Base-by-base conservation (phyloP, 129 eudicot species). In the carrot (Daucus carota) region DNA sequence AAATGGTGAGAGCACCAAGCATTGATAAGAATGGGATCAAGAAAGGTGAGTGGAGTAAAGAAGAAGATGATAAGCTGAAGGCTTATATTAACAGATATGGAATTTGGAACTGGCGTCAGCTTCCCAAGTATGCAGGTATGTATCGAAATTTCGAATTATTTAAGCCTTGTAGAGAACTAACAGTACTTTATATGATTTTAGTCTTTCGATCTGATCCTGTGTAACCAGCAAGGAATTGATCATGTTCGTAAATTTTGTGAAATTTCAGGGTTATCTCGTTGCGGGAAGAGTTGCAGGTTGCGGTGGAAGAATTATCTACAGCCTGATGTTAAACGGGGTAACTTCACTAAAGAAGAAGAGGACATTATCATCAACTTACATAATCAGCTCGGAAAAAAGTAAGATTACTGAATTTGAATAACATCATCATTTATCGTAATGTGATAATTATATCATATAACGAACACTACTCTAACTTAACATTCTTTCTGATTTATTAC, bases 81-180 rank as follows among this genome's bases (percentile, higher is more conserved):
- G 80, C 79, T 65, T 83, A 78, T 20, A 44, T 82, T 48, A 52
- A 28, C 29, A 78, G 66, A 54, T 82, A 77, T 77, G 85, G 85
- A 32, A 29, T 41, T 26, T 78, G 86, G 86, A 83, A 83, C 29
- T 83, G 86, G 82, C 75, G 85, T 12, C 29, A 75, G 48, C 81
- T 85, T 38, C 85, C 85, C 40, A 75, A 72, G 45, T 72, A 16
- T 43, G 88, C 88, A 16, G 88, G 88, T 85, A 40, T 40, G 50
- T 70, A 36, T 54, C 65, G 31, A 7, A 10, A 9, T n/a, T 57
- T 57, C 32, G 31, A 2, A 0, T 6, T 52, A 22, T 52, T 22
- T 0, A 3, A 20, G 12, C 5, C 3, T 36, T 36, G 40, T 2
- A 36, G 40, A n/a, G 40, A 36, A 36, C 5, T 36, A 36, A 36